These are phyloP conservation scores for Fusarium azukiicola DNA, from an alignment of 2,329 filamentous ascomycete species.

Conservation along the genomic window DNA sequence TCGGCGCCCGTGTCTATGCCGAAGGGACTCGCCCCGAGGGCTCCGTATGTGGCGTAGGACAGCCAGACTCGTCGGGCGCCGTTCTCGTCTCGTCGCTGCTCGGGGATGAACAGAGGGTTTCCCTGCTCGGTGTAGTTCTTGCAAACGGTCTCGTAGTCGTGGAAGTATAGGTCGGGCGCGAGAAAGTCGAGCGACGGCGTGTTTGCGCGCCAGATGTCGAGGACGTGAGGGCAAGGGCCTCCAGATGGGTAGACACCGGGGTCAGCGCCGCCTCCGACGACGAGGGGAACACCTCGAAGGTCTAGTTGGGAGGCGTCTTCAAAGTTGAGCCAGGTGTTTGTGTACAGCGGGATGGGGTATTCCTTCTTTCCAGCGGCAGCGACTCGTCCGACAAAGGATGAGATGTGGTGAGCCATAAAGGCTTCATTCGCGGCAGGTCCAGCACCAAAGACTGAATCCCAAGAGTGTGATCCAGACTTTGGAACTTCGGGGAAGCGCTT, in stretches of 20 bases:
- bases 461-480: slow-evolving; percentile 51
- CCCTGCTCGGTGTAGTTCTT: slow-evolving; percentile 65
- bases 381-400: slow-evolving; percentile 59
- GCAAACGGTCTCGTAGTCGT: slow-evolving; percentile 69
- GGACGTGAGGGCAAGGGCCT: slow-evolving; percentile 57
- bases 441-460: slow-evolving; percentile 59
- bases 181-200: slow-evolving; percentile 68
- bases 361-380: slow-evolving; percentile 60
- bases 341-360: slow-evolving; percentile 59
- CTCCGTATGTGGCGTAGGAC: slow-evolving; percentile 64
- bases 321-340: slow-evolving; percentile 63
- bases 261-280: slow-evolving; percentile 60
- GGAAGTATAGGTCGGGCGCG: slow-evolving; percentile 71
- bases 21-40: slow-evolving; percentile 64
- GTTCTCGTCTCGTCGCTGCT: slow-evolving; percentile 72
- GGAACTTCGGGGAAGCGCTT: slow-evolving; percentile 53
- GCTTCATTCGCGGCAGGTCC: slow-evolving; percentile 57
- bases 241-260: slow-evolving; percentile 64
- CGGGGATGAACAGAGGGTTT: slow-evolving; percentile 73
- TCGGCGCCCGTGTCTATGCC: slow-evolving; percentile 63
- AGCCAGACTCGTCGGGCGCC: slow-evolving; percentile 67
- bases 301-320: slow-evolving; percentile 58
- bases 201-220: slow-evolving; percentile 66
- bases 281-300: slow-evolving; percentile 56
- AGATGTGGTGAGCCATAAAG: slow-evolving; percentile 63